Percentiles rank a stretch among this genome's conserved stretches.
phyloP scores from a whole-genome alignment of 805 yeast species.

The Kuraishia ogatae region DNA sequence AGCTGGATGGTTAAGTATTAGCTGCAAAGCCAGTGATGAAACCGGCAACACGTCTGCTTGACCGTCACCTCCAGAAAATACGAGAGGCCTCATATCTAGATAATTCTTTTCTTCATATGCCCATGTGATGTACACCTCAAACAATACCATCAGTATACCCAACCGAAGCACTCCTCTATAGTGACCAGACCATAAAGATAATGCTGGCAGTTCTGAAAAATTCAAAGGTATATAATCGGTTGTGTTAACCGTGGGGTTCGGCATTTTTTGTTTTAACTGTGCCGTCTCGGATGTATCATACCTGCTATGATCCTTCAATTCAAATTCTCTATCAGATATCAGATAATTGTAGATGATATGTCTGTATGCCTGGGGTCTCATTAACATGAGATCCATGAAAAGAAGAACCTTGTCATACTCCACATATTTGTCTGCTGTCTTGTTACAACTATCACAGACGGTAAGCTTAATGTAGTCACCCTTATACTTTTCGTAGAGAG shows the following conservation, averaged over 20 bases:
- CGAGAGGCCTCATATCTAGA: conserved; percentile 9
- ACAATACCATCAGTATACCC: conserved; percentile 55
- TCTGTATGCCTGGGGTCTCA: conserved; percentile 82
- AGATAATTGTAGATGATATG: conserved; percentile 76
- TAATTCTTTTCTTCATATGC: conserved; percentile 70
- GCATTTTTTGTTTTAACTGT: neutral
- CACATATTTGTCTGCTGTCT: conserved; percentile 81
- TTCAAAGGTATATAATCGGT: conserved; percentile 1
- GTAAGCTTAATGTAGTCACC: conserved; percentile 74
- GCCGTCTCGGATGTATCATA: too few species aligned
- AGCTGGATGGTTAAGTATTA: conserved; percentile 25
- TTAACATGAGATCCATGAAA: conserved; percentile 71
- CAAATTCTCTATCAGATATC: conserved; percentile 16
- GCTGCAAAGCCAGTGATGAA: conserved; percentile 14
- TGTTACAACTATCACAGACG: conserved; percentile 62
- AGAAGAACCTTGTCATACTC: conserved; percentile 82
- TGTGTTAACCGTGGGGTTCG: too few species aligned
- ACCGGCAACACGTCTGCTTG: conserved; percentile 6
- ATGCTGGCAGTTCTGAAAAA: neutral
- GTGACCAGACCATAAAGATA: neutral
- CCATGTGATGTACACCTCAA: conserved; percentile 90
- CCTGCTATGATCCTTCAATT: conserved; percentile 2
- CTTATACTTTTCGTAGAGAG: conserved; percentile 65
- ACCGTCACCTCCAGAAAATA: neutral
- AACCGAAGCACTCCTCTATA: conserved; percentile 26